Percentiles rank a stretch among this genome's conserved stretches.
Evolutionary conservation across 306 rosid species (phyloP).

Genomic region (Castanea crenata): DNA sequence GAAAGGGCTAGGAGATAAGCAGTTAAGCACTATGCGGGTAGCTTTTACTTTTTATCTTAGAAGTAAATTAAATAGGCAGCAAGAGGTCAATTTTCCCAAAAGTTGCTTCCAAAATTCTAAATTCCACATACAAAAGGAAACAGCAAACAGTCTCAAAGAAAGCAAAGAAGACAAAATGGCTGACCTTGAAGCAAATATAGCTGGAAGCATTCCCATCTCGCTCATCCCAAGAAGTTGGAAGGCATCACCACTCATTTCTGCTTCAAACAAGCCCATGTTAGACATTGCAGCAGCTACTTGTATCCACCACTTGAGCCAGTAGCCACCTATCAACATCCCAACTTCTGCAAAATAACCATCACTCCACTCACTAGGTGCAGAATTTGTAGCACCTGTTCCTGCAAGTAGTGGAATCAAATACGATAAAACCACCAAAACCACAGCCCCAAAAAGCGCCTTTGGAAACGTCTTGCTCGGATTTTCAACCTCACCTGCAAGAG

Average conservation of each 20-base stretch:
- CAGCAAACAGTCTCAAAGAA: not conserved
- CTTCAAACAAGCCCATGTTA: constrained; percentile 85
- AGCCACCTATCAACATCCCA: constrained; percentile 81
- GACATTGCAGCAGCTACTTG: constrained; percentile 89
- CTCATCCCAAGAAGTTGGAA: constrained; percentile 95
- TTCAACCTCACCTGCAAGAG: constrained; percentile 88
- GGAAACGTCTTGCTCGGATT: constrained; percentile 78
- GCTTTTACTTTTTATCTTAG: not conserved
- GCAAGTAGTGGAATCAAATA: constrained; percentile 89
- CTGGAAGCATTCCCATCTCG: constrained; percentile 88
- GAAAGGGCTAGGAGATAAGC: not conserved
- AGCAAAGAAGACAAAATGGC: constrained; percentile 11
- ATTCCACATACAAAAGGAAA: not conserved
- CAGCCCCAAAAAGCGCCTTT: constrained; percentile 75
- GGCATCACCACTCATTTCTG: constrained; percentile 90
- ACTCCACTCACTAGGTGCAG: constrained; percentile 58
- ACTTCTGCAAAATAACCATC: constrained; percentile 92
- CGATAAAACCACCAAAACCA: constrained; percentile 69
- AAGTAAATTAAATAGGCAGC: not conserved
- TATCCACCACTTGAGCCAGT: constrained; percentile 92
- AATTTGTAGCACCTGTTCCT: constrained; percentile 71
- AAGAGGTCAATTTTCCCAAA: not conserved
- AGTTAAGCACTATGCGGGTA: not conserved
- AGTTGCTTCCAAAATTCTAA: not conserved
- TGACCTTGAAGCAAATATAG: constrained; percentile 79